Evolutionary conservation across 345 rosid species (phyloP).

Genomic region (Noccaea caerulescens): DNA sequence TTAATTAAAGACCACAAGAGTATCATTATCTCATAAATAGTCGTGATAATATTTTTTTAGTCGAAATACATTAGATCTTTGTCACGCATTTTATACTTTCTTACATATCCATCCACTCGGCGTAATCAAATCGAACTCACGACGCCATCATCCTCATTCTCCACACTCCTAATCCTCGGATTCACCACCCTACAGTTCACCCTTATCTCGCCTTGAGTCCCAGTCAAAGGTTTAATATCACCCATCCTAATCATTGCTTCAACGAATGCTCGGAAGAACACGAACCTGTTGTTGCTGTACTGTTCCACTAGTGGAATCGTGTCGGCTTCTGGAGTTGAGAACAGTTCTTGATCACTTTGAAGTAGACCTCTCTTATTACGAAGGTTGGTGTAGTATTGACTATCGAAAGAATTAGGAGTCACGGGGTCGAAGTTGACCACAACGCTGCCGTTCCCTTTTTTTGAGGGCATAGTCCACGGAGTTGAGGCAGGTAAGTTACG

Average conservation of each 20-base stretch:
- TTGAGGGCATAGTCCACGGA: background rate
- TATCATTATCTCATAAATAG: background rate
- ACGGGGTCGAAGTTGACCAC: slow-evolving; percentile 51
- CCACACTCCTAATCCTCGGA: slow-evolving; percentile 19
- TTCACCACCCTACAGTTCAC: slow-evolving; percentile 49
- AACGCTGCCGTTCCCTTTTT: slow-evolving; percentile 52
- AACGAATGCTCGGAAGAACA: slow-evolving; percentile 53
- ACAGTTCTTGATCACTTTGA: slow-evolving; percentile 45
- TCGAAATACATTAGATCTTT: slow-evolving; percentile 18
- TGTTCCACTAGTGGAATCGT: slow-evolving; percentile 34
- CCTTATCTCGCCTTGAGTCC: slow-evolving; percentile 54
- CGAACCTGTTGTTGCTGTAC: slow-evolving; percentile 36
- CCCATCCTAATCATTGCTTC: slow-evolving; percentile 64
- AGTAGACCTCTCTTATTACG: slow-evolving; percentile 32
- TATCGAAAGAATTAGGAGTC: slow-evolving; percentile 57
- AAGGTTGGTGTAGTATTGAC: slow-evolving; percentile 57
- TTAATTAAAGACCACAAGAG: background rate
- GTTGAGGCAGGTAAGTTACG: too few species aligned
- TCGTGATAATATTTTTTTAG: slow-evolving; percentile 28
- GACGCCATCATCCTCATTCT: slow-evolving; percentile 21
- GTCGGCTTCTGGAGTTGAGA: slow-evolving; percentile 43
- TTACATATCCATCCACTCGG: slow-evolving; percentile 16
- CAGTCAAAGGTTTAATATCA: slow-evolving; percentile 49
- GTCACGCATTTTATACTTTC: slow-evolving; percentile 11
- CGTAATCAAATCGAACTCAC: slow-evolving; percentile 40